Base-by-base conservation (phyloP, 352 stramenopile genomes). In the Globisporangium camurandrum region DNA sequence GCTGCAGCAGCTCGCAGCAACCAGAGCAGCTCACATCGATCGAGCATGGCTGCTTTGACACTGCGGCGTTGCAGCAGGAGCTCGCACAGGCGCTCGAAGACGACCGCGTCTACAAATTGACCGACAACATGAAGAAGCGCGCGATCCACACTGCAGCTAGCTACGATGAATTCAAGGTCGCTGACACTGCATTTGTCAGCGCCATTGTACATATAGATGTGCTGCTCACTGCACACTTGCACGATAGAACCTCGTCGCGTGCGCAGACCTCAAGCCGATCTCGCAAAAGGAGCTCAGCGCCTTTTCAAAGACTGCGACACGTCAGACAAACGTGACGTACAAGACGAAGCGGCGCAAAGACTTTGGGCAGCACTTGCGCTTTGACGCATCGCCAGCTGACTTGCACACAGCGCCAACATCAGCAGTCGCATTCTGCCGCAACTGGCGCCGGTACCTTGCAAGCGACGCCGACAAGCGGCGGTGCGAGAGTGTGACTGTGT, bases 121-220 rank as follows among this genome's bases (percentile, higher is more conserved):
- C 84, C 0, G 84, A 94, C 61, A 75, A 55, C 40, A 88, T 88
- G 74, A 94, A 94, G 62, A 94, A 94, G 57, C 84, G 81, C 4
- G 84, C 84, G 42, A 94, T 93, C 56, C 81, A 91, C 56, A 90
- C 79, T 0, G 81, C 84, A 2, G 59, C 66, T 5, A 92, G 61
- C 66, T 94, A 93, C 58, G 79, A 94, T 50, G 84, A 94, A 48
- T 92, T 94, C 59, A 88, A 86, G 62, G 83, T 90, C n/a, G n/a
- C n/a, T n/a, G n/a, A n/a, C n/a, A n/a, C n/a, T n/a, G n/a, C n/a
- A n/a, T n/a, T n/a, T n/a, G n/a, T n/a, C n/a, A n/a, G n/a, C n/a
- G n/a, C n/a, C n/a, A n/a, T n/a, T n/a, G n/a, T n/a, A n/a, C n/a
- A n/a, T n/a, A n/a, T n/a, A n/a, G n/a, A n/a, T n/a, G n/a, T n/a